A percentile compares a stretch with the other conserved stretches of the same genome.
These are phyloP conservation scores for Colletotrichum filicis DNA, from an alignment of 2,329 filamentous ascomycete species.

Conservation along the genomic window DNA sequence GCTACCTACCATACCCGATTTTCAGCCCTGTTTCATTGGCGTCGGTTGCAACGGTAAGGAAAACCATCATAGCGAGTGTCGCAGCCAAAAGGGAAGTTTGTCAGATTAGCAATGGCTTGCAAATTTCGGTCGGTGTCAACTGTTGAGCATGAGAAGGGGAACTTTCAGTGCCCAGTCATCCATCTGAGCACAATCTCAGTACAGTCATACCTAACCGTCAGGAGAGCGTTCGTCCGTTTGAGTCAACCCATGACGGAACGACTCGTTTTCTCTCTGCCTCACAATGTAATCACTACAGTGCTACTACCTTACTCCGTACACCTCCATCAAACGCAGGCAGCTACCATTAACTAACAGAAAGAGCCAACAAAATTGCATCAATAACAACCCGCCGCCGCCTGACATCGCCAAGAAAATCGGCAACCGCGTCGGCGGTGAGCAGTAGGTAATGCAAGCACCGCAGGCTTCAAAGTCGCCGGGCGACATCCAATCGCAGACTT, in stretches of 20 bases:
- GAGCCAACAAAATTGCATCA: background rate
- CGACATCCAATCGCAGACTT: constrained; percentile 7
- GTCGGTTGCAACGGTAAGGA: background rate
- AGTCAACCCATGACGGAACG: background rate
- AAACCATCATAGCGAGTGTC: background rate
- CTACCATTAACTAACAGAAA: background rate
- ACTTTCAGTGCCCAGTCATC: background rate
- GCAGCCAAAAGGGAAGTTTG: background rate
- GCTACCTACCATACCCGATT: background rate
- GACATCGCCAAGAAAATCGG: background rate
- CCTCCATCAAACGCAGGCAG: background rate
- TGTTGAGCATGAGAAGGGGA: background rate
- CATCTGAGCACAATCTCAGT: background rate
- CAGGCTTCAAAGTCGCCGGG: background rate
- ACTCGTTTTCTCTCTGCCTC: background rate
- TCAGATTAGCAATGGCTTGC: background rate
- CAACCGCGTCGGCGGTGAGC: constrained; percentile 14
- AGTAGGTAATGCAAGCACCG: background rate
- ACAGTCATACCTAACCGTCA: background rate
- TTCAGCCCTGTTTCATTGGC: background rate
- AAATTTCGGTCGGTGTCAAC: background rate
- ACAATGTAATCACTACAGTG: background rate
- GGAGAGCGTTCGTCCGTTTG: background rate
- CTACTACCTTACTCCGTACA: background rate
- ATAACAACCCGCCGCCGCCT: background rate